A percentile compares a stretch with the other conserved stretches of the same genome.
Evolutionary conservation across 208 protist genomes (phyloP).

Genomic region (Leishmania amazonensis): DNA sequence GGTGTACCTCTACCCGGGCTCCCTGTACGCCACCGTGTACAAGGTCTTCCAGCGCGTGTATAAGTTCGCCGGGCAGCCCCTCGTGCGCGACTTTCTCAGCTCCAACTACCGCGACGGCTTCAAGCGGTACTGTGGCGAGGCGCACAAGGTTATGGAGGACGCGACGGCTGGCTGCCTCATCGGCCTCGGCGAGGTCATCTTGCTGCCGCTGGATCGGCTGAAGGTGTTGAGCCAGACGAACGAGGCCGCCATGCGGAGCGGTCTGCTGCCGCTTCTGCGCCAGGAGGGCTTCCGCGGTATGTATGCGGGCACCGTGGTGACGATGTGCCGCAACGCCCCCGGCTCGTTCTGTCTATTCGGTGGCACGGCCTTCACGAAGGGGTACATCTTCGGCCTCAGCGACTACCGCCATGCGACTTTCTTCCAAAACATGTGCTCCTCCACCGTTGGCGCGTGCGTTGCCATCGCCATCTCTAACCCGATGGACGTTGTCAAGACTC

Average conservation of each 20-base stretch:
- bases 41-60: constrained; percentile 93
- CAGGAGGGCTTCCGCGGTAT: constrained; percentile 83
- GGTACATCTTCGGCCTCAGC: constrained; percentile 74
- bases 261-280: constrained; percentile 66
- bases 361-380: constrained; percentile 88
- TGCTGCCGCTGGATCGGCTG: constrained; percentile 90
- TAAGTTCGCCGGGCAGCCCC: constrained; percentile 92
- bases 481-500: constrained; percentile 95
- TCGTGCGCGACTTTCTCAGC: constrained; percentile 77
- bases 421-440: constrained; percentile 88
- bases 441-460: constrained; percentile 77
- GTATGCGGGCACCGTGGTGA: constrained; percentile 86
- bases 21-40: constrained; percentile 86
- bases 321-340: constrained; percentile 88
- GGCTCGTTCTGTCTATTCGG: constrained; percentile 93
- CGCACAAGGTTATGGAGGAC: constrained; percentile 72
- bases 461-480: constrained; percentile 90
- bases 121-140: constrained; percentile 54
- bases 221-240: constrained; percentile 94
- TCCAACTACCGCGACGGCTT: constrained; percentile 45
- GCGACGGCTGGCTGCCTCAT: constrained; percentile 84
- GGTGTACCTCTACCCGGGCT: constrained; percentile 89
- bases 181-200: constrained; percentile 86
- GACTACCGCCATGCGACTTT: constrained; percentile 82
- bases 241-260: constrained; percentile 65